Conservation (phyloP, 2,329 filamentous ascomycete species). For the Paramyrothecium sp. region DNA sequence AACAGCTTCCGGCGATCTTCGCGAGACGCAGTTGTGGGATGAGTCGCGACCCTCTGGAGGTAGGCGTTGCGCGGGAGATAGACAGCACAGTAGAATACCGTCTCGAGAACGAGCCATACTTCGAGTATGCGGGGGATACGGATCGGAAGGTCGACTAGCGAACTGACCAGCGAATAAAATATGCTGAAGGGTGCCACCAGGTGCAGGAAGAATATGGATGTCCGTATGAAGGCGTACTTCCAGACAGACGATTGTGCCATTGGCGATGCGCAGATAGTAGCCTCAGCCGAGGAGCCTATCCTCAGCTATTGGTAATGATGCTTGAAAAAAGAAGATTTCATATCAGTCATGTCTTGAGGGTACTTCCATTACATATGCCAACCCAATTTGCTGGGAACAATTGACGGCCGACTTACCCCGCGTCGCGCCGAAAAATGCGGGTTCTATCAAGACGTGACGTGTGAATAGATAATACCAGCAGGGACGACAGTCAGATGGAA, state of each 20-base stretch:
- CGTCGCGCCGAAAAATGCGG: constrained; percentile 3
- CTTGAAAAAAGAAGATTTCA: constrained; percentile 2
- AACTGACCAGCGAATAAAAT: constrained; percentile 36
- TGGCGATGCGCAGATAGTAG: not conserved
- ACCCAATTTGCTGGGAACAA: not conserved
- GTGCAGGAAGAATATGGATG: constrained; percentile 45
- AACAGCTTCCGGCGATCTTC: constrained; percentile 50
- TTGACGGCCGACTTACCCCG: constrained; percentile 2
- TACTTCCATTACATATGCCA: not conserved
- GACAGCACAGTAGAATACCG: constrained; percentile 50
- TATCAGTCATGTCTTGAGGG: not conserved
- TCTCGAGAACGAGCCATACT: constrained; percentile 46
- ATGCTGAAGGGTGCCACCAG: constrained; percentile 48
- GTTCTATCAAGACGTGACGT: constrained; percentile 1
- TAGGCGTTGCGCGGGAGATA: constrained; percentile 50
- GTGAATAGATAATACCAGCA: constrained; percentile 4
- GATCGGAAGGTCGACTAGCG: constrained; percentile 20
- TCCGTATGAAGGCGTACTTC: constrained; percentile 37
- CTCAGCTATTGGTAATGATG: constrained; percentile 2
- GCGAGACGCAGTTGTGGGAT: constrained; percentile 42
- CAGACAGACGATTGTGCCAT: constrained; percentile 11
- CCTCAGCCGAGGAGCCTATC: not conserved
- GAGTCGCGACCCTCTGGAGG: constrained; percentile 49
- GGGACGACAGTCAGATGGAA: constrained; percentile 1
- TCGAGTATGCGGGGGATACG: constrained; percentile 32